Conservation (phyloP, 345 rosid genomes). For the Aquilaria sinensis region DNA sequence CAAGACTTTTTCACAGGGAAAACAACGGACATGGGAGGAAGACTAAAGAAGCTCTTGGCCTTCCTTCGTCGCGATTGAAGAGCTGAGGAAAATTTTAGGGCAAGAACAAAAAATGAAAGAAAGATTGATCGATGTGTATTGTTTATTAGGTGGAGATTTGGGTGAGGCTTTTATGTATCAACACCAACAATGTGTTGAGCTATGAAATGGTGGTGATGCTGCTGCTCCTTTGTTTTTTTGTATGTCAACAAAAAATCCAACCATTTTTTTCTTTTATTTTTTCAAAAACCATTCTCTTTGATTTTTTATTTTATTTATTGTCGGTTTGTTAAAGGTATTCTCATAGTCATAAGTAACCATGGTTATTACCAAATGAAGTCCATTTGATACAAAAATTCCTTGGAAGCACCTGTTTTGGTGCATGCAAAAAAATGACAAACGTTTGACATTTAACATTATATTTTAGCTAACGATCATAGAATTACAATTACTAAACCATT, state of each 20-base stretch:
- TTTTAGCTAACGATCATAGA: too few relatives aligned
- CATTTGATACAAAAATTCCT: too few relatives aligned
- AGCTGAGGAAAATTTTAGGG: constrained; percentile 2
- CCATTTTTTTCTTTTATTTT: too few relatives aligned
- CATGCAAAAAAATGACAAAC: too few relatives aligned
- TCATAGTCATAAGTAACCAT: too few relatives aligned
- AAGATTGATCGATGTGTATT: constrained; percentile 3
- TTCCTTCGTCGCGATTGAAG: not conserved
- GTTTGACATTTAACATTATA: too few relatives aligned
- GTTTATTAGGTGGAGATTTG: constrained; percentile 17
- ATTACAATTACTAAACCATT: too few relatives aligned
- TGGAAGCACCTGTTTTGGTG: too few relatives aligned
- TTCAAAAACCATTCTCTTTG: too few relatives aligned
- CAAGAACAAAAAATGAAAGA: not conserved
- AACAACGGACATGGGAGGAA: not conserved
- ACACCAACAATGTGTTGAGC: not conserved
- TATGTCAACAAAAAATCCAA: not conserved
- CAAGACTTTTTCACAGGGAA: not conserved
- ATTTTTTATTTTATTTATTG: too few relatives aligned
- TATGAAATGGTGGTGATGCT: constrained; percentile 1
- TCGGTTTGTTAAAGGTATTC: too few relatives aligned
- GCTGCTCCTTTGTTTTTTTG: not conserved
- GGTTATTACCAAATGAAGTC: too few relatives aligned
- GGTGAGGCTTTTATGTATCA: constrained; percentile 10
- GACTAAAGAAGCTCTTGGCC: not conserved